Evolutionary conservation across 371 early-diverging fungal species (phyloP).

Genomic region (Apophysomyces ossiformis): DNA sequence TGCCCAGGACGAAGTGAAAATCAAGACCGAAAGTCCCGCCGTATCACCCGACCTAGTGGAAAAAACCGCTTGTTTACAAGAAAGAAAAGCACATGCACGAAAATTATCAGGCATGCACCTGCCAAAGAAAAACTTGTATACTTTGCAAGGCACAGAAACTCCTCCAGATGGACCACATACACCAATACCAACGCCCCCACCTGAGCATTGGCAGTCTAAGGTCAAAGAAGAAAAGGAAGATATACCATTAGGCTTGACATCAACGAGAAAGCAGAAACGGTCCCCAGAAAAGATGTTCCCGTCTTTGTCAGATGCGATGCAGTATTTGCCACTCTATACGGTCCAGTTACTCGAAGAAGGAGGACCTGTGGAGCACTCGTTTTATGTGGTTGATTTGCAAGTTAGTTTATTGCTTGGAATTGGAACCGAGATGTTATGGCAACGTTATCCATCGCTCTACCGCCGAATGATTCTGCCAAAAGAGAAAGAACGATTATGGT

Average conservation of each 20-base stretch:
- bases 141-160: constrained; percentile 25
- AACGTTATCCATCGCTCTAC: constrained; percentile 61
- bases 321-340: constrained; percentile 70
- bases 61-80: constrained; percentile 5
- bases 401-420: constrained; percentile 65
- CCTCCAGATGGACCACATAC: constrained; percentile 48
- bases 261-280: background rate
- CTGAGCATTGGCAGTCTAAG: constrained; percentile 44
- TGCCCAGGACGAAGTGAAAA: constrained; percentile 3
- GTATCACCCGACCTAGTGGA: background rate
- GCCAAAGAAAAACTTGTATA: constrained; percentile 42
- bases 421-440: constrained; percentile 48
- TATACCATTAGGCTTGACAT: background rate
- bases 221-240: constrained; percentile 41
- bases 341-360: constrained; percentile 54
- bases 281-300: constrained; percentile 21
- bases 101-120: constrained; percentile 43
- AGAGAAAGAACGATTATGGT: constrained; percentile 77
- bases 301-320: constrained; percentile 45
- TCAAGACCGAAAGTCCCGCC: background rate
- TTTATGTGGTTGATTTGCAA: constrained; percentile 73
- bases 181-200: constrained; percentile 55
- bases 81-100: constrained; percentile 34
- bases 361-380: constrained; percentile 27
- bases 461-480: constrained; percentile 54